These are phyloP conservation scores for Boletus patriciae DNA, from an alignment of 768 basidiomycete genomes.

Conservation along the genomic window DNA sequence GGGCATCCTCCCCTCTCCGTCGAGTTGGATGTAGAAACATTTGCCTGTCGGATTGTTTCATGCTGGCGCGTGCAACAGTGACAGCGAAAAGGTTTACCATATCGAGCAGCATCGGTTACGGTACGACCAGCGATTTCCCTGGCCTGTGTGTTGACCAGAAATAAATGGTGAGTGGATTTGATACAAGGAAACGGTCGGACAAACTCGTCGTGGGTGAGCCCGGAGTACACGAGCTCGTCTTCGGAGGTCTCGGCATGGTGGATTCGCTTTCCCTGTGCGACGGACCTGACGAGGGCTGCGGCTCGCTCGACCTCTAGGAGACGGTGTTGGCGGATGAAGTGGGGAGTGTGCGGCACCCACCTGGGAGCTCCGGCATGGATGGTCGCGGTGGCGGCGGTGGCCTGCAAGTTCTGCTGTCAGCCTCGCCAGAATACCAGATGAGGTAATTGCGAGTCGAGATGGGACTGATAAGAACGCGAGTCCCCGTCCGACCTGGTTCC, in stretches of 20 bases:
- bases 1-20: constrained; percentile 59
- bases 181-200: constrained; percentile 40
- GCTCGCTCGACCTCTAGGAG: constrained; percentile 69
- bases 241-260: constrained; percentile 54
- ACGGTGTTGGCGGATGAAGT: neutral
- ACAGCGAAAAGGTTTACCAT: constrained; percentile 41
- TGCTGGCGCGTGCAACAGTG: neutral
- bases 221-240: constrained; percentile 64
- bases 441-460: constrained; percentile 2
- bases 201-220: constrained; percentile 56
- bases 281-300: constrained; percentile 49
- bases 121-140: constrained; percentile 51
- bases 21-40: constrained; percentile 65
- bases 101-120: constrained; percentile 49
- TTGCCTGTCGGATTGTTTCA: constrained; percentile 44
- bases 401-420: too few species aligned
- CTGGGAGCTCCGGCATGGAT: constrained; percentile 49
- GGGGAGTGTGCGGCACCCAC: constrained; percentile 26
- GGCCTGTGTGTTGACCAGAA: constrained; percentile 39
- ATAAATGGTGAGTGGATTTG: constrained; percentile 7
- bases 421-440: neutral
- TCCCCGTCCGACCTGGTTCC: neutral
- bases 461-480: constrained; percentile 1
- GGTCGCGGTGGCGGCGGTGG: too few species aligned
- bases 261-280: constrained; percentile 56